Percentiles rank a stretch among this genome's conserved stretches.
These are phyloP conservation scores for Phytopythium kandeliae DNA, from an alignment of 352 stramenopile genomes.

Conservation along the genomic window DNA sequence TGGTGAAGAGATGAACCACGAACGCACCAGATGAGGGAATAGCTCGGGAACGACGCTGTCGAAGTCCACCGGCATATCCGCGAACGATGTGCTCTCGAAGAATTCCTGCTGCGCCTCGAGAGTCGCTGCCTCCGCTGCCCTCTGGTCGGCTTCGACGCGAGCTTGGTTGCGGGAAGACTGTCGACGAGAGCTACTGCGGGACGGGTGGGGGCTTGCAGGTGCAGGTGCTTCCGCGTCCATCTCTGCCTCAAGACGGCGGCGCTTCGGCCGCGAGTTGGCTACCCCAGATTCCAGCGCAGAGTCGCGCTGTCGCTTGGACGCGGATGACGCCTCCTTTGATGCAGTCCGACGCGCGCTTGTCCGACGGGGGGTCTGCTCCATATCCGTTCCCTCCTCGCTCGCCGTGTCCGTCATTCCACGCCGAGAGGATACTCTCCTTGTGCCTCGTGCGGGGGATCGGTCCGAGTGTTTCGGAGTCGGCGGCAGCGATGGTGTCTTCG, in stretches of 20 bases:
- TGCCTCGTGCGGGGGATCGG: neutral
- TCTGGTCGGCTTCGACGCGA: conserved; percentile 1
- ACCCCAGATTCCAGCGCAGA: neutral
- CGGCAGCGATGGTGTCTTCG: conserved; percentile 12
- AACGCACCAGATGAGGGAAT: conserved; percentile 34
- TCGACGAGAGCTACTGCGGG: conserved; percentile 1
- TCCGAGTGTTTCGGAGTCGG: conserved; percentile 5
- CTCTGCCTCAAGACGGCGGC: conserved; percentile 12
- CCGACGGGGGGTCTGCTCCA: conserved; percentile 5
- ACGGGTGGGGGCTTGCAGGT: neutral
- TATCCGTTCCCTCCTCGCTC: conserved; percentile 1
- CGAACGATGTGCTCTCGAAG: conserved; percentile 9
- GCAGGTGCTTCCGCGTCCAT: conserved; percentile 4
- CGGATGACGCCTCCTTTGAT: neutral
- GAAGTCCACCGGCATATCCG: conserved; percentile 13
- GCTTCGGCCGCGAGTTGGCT: conserved; percentile 4
- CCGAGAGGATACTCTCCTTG: neutral
- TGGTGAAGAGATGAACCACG: too few species aligned
- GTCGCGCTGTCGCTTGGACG: conserved; percentile 2
- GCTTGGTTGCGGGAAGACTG: conserved; percentile 1
- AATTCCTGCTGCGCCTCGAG: conserved; percentile 9
- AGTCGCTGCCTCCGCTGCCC: neutral
- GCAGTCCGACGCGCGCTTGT: conserved; percentile 1
- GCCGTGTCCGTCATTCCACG: neutral
- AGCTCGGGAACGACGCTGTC: conserved; percentile 33